Percentiles rank a stretch among this genome's conserved stretches.
These are phyloP conservation scores for rapeseed (Brassica napus) DNA, from an alignment of 345 rosid species.

Conservation along the genomic window DNA sequence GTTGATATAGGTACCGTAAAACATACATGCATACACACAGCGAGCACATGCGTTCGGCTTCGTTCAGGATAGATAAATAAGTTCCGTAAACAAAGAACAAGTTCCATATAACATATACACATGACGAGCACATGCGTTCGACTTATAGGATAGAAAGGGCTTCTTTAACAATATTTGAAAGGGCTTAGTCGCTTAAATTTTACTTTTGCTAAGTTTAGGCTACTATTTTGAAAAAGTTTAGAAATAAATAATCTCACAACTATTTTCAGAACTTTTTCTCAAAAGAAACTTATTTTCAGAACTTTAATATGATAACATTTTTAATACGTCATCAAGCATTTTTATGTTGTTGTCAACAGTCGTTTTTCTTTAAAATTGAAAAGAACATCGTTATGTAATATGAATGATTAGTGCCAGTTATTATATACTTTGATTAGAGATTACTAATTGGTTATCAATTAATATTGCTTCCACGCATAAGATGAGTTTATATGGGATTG, in stretches of 20 bases:
- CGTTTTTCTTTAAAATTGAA: not conserved
- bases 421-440: not conserved
- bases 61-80: slow-evolving; percentile 13
- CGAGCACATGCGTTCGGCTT: not conserved
- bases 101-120: not conserved
- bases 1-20: not conserved
- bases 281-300: not conserved
- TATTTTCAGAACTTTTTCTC: not conserved
- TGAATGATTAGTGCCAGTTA: not conserved
- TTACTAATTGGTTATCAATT: not conserved
- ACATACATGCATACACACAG: not conserved
- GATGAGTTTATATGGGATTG: not conserved
- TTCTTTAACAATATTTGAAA: not conserved
- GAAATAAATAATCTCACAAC: not conserved
- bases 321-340: not conserved
- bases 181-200: not conserved
- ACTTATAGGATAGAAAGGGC: slow-evolving; percentile 10
- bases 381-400: not conserved
- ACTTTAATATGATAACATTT: not conserved
- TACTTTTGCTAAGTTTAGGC: not conserved
- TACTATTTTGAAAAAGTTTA: not conserved
- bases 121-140: slow-evolving; percentile 12
- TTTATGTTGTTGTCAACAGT: not conserved
- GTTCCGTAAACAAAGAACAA: not conserved
- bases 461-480: not conserved